These are phyloP conservation scores for Monilinia laxa DNA, from an alignment of 2,329 filamentous ascomycete genomes.

Conservation along the genomic window DNA sequence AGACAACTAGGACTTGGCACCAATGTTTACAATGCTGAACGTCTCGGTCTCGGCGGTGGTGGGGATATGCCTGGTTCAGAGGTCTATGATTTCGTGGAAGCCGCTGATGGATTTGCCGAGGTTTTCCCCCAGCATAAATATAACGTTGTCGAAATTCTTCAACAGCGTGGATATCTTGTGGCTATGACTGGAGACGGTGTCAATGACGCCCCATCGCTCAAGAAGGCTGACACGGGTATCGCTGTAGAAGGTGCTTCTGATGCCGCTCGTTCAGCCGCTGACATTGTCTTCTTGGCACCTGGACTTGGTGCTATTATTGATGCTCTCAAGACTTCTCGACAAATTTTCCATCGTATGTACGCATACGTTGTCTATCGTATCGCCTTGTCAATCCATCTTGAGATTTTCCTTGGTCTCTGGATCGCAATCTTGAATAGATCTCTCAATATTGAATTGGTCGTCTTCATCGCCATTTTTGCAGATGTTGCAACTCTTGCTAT, in stretches of 20 bases:
- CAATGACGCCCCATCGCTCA: conserved; percentile 88
- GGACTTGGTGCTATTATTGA: conserved; percentile 92
- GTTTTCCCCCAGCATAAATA: conserved; percentile 96
- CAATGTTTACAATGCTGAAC: conserved; percentile 92
- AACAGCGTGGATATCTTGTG: conserved; percentile 89
- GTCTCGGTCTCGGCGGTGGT: conserved; percentile 83
- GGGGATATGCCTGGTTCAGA: conserved; percentile 92
- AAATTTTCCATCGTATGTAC: conserved; percentile 97
- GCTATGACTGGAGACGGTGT: conserved; percentile 97
- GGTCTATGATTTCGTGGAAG: conserved; percentile 93
- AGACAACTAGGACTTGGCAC: conserved; percentile 88
- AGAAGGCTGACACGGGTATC: conserved; percentile 96
- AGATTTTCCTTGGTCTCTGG: conserved; percentile 90
- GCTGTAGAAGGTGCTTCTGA: conserved; percentile 90
- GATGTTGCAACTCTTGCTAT: conserved; percentile 91
- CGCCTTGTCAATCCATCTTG: conserved; percentile 83
- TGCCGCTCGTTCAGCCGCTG: conserved; percentile 84
- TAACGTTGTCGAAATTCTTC: conserved; percentile 88
- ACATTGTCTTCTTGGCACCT: conserved; percentile 90
- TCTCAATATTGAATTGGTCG: conserved; percentile 81
- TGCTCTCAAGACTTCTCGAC: conserved; percentile 86
- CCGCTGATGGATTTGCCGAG: conserved; percentile 91
- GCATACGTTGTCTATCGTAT: conserved; percentile 96
- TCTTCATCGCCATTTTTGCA: conserved; percentile 93
- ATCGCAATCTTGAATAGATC: conserved; percentile 83